These are phyloP conservation scores for Spergularia bocconei DNA, from an alignment of 148 eudicot species.

Conservation along the genomic window DNA sequence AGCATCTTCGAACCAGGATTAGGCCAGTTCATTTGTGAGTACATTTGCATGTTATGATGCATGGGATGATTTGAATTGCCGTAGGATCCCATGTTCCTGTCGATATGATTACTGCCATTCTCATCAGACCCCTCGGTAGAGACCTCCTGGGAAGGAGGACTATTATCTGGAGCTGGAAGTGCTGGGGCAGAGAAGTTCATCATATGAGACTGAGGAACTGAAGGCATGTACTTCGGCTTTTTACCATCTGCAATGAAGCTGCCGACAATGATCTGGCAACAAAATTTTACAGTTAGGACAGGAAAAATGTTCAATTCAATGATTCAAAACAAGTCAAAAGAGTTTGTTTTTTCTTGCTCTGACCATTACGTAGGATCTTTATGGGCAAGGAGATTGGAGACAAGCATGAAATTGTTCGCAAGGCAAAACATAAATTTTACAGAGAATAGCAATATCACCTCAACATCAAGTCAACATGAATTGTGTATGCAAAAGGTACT, in stretches of 20 bases:
- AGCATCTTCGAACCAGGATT: slow-evolving; percentile 51
- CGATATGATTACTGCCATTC: slow-evolving; percentile 47
- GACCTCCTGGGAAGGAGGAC: slow-evolving; percentile 58
- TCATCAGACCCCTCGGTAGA: slow-evolving; percentile 83
- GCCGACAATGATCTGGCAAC: slow-evolving; percentile 72
- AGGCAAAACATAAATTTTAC: background rate
- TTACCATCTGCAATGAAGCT: slow-evolving; percentile 85
- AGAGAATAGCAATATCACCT: background rate
- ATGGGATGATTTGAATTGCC: slow-evolving; percentile 49
- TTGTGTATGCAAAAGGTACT: too few relatives aligned
- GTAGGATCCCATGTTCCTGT: slow-evolving; percentile 40
- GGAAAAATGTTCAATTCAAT: too few relatives aligned
- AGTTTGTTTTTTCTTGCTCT: background rate
- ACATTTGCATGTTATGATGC: slow-evolving; percentile 66
- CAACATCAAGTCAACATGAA: too few relatives aligned
- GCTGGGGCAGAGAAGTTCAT: slow-evolving; percentile 39
- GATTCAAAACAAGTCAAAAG: background rate
- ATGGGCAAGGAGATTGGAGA: background rate
- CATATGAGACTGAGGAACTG: slow-evolving; percentile 42
- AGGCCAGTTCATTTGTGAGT: slow-evolving; percentile 65
- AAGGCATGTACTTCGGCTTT: slow-evolving; percentile 65
- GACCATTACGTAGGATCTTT: background rate
- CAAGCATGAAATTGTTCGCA: background rate
- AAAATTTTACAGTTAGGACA: slow-evolving; percentile 13
- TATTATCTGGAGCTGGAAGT: slow-evolving; percentile 38